Evolutionary conservation across 768 basidiomycete genomes (phyloP).

Genomic region (Sistotremastrum suecicum): DNA sequence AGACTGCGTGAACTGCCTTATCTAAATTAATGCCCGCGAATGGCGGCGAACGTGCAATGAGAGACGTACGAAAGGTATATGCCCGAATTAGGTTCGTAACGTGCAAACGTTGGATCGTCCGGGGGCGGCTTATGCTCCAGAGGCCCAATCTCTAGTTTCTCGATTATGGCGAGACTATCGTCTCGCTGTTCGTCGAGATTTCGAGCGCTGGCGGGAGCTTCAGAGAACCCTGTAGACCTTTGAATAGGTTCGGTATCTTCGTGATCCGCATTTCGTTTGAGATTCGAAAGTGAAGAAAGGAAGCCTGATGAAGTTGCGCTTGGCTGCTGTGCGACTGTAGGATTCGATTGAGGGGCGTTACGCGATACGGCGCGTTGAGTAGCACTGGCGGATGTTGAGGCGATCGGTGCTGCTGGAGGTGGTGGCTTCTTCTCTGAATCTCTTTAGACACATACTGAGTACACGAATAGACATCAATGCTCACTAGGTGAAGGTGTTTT

Average conservation of each 20-base stretch:
- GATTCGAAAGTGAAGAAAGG: constrained; percentile 32
- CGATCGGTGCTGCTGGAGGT: constrained; percentile 10
- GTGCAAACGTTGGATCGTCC: constrained; percentile 66
- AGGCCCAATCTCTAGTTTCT: constrained; percentile 69
- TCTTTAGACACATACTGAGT: background rate
- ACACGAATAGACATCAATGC: constrained; percentile 8
- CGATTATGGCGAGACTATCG: constrained; percentile 54
- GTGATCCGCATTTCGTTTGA: constrained; percentile 10
- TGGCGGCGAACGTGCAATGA: background rate
- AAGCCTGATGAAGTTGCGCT: constrained; percentile 38
- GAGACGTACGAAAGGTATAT: constrained; percentile 65
- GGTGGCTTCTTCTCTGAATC: constrained; percentile 27
- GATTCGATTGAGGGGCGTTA: constrained; percentile 1
- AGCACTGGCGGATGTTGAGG: background rate
- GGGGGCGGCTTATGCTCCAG: constrained; percentile 52
- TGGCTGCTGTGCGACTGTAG: constrained; percentile 6
- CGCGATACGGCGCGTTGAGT: background rate
- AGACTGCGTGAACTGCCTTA: constrained; percentile 50
- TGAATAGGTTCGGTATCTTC: background rate
- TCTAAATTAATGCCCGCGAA: constrained; percentile 2
- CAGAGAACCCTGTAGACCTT: constrained; percentile 1
- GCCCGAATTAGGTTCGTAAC: constrained; percentile 80
- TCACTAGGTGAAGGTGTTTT: constrained; percentile 58
- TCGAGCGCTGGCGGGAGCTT: background rate
- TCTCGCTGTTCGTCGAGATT: constrained; percentile 22